Evolutionary conservation across 2,329 filamentous ascomycete species (phyloP).

Genomic region (Uncinocarpus reesii): DNA sequence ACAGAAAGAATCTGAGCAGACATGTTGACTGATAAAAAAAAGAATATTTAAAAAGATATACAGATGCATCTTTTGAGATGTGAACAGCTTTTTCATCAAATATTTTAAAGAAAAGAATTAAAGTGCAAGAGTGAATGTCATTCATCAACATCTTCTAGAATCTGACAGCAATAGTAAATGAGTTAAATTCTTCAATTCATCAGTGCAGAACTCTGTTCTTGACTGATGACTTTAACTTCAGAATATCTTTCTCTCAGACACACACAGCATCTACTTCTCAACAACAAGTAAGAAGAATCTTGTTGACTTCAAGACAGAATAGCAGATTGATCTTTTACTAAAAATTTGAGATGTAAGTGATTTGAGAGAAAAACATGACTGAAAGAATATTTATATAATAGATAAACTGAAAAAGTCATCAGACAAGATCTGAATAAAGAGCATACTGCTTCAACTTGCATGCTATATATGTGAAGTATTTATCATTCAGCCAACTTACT

Average conservation of each 20-base stretch:
- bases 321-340: slow-evolving; percentile 18
- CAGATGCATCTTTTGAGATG: slow-evolving; percentile 15
- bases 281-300: slow-evolving; percentile 4
- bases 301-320: slow-evolving; percentile 14
- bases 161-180: slow-evolving; percentile 2
- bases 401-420: slow-evolving; percentile 16
- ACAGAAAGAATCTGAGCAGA: slow-evolving; percentile 18
- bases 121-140: slow-evolving; percentile 8
- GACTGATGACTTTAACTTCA: slow-evolving; percentile 19
- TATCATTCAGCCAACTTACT: slow-evolving; percentile 22
- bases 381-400: slow-evolving; percentile 17
- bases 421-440: slow-evolving; percentile 11
- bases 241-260: slow-evolving; percentile 14
- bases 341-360: slow-evolving; percentile 7
- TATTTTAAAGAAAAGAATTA: slow-evolving; percentile 20
- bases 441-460: slow-evolving; percentile 15
- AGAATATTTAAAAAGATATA: slow-evolving; percentile 18
- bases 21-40: slow-evolving; percentile 14
- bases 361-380: slow-evolving; percentile 14
- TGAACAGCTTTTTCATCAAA: slow-evolving; percentile 18
- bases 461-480: slow-evolving; percentile 16
- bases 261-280: slow-evolving; percentile 14
- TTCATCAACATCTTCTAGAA: slow-evolving; percentile 3
- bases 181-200: slow-evolving; percentile 14
- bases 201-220: slow-evolving; percentile 9